A percentile compares a stretch with the other conserved stretches of the same genome.
phyloP scores from a whole-genome alignment of 441 rosid species.

The Theobroma grandiflorum region DNA sequence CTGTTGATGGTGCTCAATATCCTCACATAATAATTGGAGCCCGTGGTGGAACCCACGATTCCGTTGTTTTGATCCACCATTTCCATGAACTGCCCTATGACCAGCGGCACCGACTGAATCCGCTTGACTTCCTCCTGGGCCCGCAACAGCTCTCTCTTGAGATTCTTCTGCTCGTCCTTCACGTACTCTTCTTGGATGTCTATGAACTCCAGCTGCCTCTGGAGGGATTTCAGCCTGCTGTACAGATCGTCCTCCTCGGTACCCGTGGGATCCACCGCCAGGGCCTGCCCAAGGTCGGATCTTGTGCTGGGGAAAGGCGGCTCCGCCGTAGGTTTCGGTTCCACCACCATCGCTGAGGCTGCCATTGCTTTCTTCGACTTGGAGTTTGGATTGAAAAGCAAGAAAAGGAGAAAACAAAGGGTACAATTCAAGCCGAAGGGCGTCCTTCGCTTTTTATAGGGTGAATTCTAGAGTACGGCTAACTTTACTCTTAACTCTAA shows the following conservation, averaged over 20 bases:
- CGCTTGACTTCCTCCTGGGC: conserved; percentile 99
- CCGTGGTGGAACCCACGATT: conserved; percentile 93
- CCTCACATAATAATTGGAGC: conserved; percentile 89
- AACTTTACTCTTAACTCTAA: too few relatives aligned
- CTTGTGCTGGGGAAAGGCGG: conserved; percentile 36
- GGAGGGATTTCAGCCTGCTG: conserved; percentile 75
- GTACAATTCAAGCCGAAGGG: neutral
- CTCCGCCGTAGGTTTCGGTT: conserved; percentile 52
- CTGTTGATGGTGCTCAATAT: conserved; percentile 88
- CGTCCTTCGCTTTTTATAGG: neutral
- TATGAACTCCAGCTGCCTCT: conserved; percentile 87
- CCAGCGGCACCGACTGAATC: conserved; percentile 96
- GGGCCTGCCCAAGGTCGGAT: conserved; percentile 37
- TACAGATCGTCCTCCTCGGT: conserved; percentile 87
- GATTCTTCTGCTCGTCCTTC: conserved; percentile 96
- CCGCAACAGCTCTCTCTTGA: conserved; percentile 89
- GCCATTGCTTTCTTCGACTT: conserved; percentile 42
- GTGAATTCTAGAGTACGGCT: neutral
- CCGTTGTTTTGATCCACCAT: conserved; percentile 99
- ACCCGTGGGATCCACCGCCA: conserved; percentile 22
- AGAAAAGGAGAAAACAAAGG: neutral
- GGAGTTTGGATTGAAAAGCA: conserved; percentile 21
- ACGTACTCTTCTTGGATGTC: conserved; percentile 97
- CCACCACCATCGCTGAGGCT: conserved; percentile 57
- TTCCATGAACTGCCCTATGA: conserved; percentile 99